Evolutionary conservation across 176 grass and related monocot genomes (phyloP), one percentile per base, ranked within the genome.

Genomic region (Lolium rigidum): DNA sequence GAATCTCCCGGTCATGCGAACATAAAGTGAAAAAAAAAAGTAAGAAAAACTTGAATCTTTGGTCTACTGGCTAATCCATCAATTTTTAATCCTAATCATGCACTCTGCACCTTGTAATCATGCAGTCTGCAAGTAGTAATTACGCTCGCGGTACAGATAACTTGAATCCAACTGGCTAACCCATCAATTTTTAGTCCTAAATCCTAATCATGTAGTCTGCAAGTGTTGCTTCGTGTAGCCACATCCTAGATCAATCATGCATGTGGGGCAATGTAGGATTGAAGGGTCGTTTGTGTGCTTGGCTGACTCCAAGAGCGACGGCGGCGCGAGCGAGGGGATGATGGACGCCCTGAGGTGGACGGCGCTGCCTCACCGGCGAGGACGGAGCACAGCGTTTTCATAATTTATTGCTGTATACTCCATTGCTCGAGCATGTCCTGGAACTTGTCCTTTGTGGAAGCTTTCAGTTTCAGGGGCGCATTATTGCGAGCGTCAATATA

Each of bases 181-280:
- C 28, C 28, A 31, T 31, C 28, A 31, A 31, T n/a, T 31, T 31
- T 31, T 31, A 31, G 1, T 2, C 28, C 28, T 31, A 31, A 1
- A 31, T 31, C 28, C 28, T 31, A 31, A 31, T 31, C 28, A 31
- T 31, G 28, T 2, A 31, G 28, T 31, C 28, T 31, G 28, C 28
- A 31, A n/a, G 38, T 67, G 13, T 70, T 60, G 50, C 20, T n/a
- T 4, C 16, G 49, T 82, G 43, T 44, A 46, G 71, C 78, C 71
- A 77, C 71, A 80, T 49, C 66, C 76, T 28, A 37, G 58, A 75
- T 49, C 82, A 67, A 75, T 74, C 75, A 84, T 57, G 57, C 82
- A 84, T 43, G 71, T 77, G 28, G 28, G 28, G 28, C 28, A 2
- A 31, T 31, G 28, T 31, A 31, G 28, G 28, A 31, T 31, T 31